Evolutionary conservation across 1,284 basidiomycete genomes (phyloP), one percentile per base, ranked within the genome.

Genomic region (Phaffia rhodozyma): DNA sequence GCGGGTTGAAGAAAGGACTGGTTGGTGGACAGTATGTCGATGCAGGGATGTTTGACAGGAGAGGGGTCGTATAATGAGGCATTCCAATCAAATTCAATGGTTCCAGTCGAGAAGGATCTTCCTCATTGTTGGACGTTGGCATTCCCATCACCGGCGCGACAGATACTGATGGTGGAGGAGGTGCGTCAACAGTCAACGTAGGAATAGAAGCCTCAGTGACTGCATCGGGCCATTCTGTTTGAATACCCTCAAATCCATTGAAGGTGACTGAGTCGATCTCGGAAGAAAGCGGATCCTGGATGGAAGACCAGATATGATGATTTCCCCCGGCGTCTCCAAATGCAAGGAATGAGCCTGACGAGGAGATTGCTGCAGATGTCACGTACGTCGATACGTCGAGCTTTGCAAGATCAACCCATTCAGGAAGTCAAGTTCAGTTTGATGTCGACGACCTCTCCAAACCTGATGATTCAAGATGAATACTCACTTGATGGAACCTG

Each of bases 11-110:
- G 67, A 80, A 76, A 13, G 79, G 79, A 23, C 73, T 71, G 47
- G 71, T 69, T 0, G 74, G 71, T 21, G 75, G 75, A 65, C 75
- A 76, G 60, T 73, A 71, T n/a, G 52, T 55, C 32, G 70, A 65
- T 16, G 71, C 65, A 21, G 76, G 70, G 81, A 91, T 87, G 23
- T 87, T 85, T 16, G 92, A 97, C 6, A 97, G 79, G 0, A 97
- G 82, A 5, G 80, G 80, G 4, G 79, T 79, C 57, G 84, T 80
- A 74, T 97, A 97, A 75, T 87, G 82, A 5, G 94, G 93, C 79
- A 97, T 80, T 1, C 96, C 96, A 67, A 98, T 84, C 55, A 81
- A 78, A 72, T 91, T 97, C 60, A 99, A 79, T 0, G 94, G 92
- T 58, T 32, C 34, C 25, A 21, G 3, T 7, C 11, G 20, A 53